Evolutionary conservation across 805 yeast species (phyloP), one percentile per base, ranked within the genome.

Genomic region (Helenozyma rhizophorensis): DNA sequence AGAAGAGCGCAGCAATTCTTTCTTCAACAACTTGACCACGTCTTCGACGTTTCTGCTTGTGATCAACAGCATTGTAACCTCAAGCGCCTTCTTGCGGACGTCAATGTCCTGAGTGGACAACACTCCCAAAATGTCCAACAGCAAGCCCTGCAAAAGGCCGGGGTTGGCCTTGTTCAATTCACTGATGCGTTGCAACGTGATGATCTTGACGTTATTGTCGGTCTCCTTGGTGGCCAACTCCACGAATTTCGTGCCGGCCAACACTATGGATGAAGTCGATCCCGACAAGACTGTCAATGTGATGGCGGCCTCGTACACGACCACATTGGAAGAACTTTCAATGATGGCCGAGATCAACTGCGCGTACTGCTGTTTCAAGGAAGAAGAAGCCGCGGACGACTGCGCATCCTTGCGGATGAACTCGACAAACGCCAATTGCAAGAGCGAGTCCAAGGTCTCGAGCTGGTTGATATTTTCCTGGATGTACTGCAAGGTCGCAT

Each of bases 161-260:
- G 93, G 90, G 54, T 80, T 76, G 41, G 72, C 73, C 41, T 67
- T 65, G 52, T 85, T 82, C 33, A 93, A 75, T 33, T 82, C 87
- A 48, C 75, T 76, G 39, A 93, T 80, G 58, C 94, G 78, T 54
- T 87, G 93, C 53, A 93, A 71, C 14, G 95, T 93, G 51, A 90
- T 89, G 45, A 93, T 74, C 62, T 94, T 94, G 49, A 90, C 89
- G 53, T 89, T 93, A 65, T 85, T 89, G 60, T 93, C 97, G n/a
- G 95, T 73, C 56, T 88, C 97, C 54, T 83, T 85, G 47, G 81
- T 80, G 21, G 96, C 95, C 48, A 93, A 71, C 37, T 86, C 95
- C 40, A 90, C 79, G 51, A 87, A 83, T 58, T 87, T 87, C 35
- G 78, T 61, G 24, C 95, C 97, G 11, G 96, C 93, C 41, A 80